Conservation (phyloP, 106 monocot genomes). For the Phalaenopsis equestris region DNA sequence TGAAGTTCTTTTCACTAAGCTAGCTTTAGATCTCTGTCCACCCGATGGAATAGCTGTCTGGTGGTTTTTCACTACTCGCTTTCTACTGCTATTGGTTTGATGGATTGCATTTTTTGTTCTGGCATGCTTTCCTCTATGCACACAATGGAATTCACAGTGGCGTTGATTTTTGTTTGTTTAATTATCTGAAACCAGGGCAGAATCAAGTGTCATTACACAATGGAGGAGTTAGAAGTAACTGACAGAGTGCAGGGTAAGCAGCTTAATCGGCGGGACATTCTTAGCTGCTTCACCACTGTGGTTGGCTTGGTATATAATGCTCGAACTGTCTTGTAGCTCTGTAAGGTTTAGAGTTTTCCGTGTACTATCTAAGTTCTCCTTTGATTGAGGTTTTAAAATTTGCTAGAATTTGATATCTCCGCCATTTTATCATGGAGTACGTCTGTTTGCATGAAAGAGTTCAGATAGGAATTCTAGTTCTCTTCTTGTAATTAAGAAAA, state of each 20-base stretch:
- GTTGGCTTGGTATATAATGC: not conserved
- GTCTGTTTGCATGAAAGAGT: not conserved
- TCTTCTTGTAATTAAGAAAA: not conserved
- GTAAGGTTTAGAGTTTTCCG: not conserved
- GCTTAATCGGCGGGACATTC: slow-evolving; percentile 5
- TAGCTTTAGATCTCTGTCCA: too few relatives aligned
- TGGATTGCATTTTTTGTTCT: too few relatives aligned
- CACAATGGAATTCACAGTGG: not conserved
- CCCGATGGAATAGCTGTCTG: too few relatives aligned
- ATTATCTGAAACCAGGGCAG: slow-evolving; percentile 1
- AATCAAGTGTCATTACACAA: not conserved
- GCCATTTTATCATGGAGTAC: not conserved
- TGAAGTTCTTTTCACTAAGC: too few relatives aligned
- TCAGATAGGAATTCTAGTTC: not conserved
- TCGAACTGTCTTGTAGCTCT: not conserved
- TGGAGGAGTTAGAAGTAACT: not conserved
- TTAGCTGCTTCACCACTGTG: not conserved
- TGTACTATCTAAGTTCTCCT: too few relatives aligned
- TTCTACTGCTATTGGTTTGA: too few relatives aligned
- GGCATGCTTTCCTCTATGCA: too few relatives aligned
- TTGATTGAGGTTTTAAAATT: not conserved
- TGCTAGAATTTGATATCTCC: not conserved
- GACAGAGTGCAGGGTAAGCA: too few relatives aligned
- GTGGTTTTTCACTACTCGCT: too few relatives aligned
- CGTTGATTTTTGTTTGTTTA: too few relatives aligned